phyloP scores from a whole-genome alignment of 805 yeast genomes.

The Metschnikowia chrysomelidarum region DNA sequence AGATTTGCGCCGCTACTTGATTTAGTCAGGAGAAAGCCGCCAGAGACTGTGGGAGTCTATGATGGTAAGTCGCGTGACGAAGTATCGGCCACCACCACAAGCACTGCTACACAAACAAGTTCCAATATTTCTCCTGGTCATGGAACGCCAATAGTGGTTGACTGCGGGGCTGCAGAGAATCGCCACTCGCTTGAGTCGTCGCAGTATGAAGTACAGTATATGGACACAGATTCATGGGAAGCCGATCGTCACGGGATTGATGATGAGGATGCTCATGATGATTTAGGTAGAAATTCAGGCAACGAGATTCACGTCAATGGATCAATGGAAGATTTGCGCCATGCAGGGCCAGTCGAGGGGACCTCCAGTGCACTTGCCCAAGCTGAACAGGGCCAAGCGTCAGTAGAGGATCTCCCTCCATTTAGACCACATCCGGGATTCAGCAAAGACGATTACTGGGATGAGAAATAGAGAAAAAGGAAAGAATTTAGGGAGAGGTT shows the following conservation, averaged over 20 bases:
- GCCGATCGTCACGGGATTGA: conserved; percentile 2
- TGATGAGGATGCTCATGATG: background rate
- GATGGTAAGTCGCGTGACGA: too few species aligned
- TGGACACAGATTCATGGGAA: conserved; percentile 27
- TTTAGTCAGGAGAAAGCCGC: conserved; percentile 1
- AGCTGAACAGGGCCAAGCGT: background rate
- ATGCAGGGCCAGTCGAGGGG: too few species aligned
- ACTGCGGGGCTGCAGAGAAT: background rate
- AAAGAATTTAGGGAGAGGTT: background rate
- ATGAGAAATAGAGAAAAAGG: conserved; percentile 31
- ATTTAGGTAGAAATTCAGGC: background rate
- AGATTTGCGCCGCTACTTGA: conserved; percentile 27
- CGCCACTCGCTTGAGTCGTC: conserved; percentile 1
- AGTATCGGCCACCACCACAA: background rate
- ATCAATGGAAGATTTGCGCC: too few species aligned
- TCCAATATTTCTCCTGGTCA: background rate
- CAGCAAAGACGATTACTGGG: conserved; percentile 46
- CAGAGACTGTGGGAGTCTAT: too few species aligned
- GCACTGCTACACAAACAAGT: background rate
- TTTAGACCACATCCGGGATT: conserved; percentile 49
- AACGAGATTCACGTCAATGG: background rate
- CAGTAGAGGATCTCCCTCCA: conserved; percentile 34
- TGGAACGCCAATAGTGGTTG: conserved; percentile 2
- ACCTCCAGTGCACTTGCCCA: too few species aligned
- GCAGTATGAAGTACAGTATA: conserved; percentile 26